Evolutionary conservation across 495 filamentous ascomycete genomes (phyloP), one percentile per base, ranked within the genome.

Genomic region (Penicillium lagena): DNA sequence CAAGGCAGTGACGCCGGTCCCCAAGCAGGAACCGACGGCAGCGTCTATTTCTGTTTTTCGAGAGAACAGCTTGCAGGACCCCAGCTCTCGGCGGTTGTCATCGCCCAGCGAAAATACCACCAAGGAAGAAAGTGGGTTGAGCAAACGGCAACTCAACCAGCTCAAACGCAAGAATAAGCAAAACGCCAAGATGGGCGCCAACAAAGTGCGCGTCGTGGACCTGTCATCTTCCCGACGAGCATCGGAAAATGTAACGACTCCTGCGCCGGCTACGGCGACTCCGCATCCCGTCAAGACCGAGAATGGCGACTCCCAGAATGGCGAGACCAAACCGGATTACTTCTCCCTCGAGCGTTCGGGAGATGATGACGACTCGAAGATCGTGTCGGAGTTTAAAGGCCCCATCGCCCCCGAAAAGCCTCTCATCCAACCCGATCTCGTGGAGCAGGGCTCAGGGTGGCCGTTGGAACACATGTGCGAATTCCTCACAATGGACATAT

Each of bases 381-480:
- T 98, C 33, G 86, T 96, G n/a, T 83, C 89, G 10, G 93, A 97
- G 57, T 95, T 91, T 72, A 97, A 96, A 62, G 94, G 94, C 6
- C 77, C 80, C 4, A 68, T 78, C 3, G 67, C 73, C 8, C 76
- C 79, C 0, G 80, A 83, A 47, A 81, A 72, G 41, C 70, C 78
- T 6, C 56, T 76, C n/a, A 72, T 81, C 31, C 72, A 78, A 48
- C 78, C 75, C 1, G 87, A 90, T 35, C 72, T 83, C 7, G 80
- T 83, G 52, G 75, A 87, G 43, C 81, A 90, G 45, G 88, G 89
- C 13, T 71, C 77, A 7, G 53, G 56, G 40, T 98, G 93, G 93
- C 93, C 93, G 4, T 93, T 82, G 56, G 90, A 96, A 52, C 82
- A 86, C 39, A 82, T 97, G 43, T 97, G 90, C 64, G 93, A 97